Base-by-base conservation (phyloP, 768 basidiomycete species). In the Mycena albidolilacea region DNA sequence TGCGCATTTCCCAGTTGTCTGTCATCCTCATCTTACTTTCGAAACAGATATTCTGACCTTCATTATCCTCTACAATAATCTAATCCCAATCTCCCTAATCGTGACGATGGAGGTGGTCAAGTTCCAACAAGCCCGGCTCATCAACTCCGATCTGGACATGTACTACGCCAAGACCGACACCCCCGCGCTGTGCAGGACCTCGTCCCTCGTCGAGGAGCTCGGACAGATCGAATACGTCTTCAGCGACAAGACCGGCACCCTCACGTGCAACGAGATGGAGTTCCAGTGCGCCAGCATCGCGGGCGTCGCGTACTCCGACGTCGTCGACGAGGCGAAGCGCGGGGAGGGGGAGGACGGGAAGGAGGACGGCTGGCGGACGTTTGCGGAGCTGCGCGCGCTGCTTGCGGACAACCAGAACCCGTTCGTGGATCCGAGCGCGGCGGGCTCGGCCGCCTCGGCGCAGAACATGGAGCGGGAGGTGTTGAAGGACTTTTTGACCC, bases 41-140 rank as follows among this genome's bases (percentile, higher is more conserved):
- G 9, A 15, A n/a, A 0, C 77, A 95, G 97, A 99, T 81, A 96
- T 99, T 69, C 88, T 99, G 48, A 99, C 98, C 11, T 99, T 98
- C 86, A 95, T 99, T 82, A 97, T 99, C 82, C 88, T 98, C 50
- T 99, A 98, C 87, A 99, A 98, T 86, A 99, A 99, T 85, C 89
- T 99, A 77, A 99, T 99, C 72, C 97, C 97, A 5, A 99, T 99
- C 78, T 99, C 97, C 68, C 92, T 99, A 77, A 97, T 99, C 78
- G 98, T 99, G 77, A 99, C 98, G 5, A 99, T 99, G 94, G 98
- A 99, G 85, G 94, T 99, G 43, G 98, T 99, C 85, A 98, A 98
- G 81, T 99, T 93, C 79, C 97, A 98, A 81, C 98, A 99, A 84
- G 97, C 98, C 1, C 93, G 95, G 44, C 89, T 98, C 64, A 99